phyloP scores from a whole-genome alignment of 2,329 filamentous ascomycete genomes.

The Pseudogymnoascus verrucosus region DNA sequence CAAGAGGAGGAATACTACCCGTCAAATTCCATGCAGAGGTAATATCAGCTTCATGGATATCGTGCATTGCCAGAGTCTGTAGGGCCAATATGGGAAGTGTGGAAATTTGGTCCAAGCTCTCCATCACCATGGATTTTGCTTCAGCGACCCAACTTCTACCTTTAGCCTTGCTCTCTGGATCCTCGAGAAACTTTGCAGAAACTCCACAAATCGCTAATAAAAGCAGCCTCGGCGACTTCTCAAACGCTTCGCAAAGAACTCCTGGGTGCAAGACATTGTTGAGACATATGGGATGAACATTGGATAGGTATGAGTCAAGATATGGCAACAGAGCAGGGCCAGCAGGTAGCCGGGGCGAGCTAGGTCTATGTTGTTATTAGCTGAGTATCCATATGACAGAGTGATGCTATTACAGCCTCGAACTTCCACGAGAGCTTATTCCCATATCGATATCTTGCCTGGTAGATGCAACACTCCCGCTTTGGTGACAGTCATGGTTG shows the following conservation, averaged over 20 bases:
- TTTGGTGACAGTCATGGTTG: neutral
- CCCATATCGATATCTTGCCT: neutral
- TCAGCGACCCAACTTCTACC: conserved; percentile 7
- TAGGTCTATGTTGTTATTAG: neutral
- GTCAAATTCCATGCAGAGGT: conserved; percentile 10
- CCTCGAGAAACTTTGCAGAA: conserved; percentile 8
- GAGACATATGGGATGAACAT: conserved; percentile 8
- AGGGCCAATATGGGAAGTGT: conserved; percentile 4
- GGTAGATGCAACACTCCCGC: neutral
- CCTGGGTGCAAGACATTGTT: conserved; percentile 9
- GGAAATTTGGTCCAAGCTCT: conserved; percentile 2
- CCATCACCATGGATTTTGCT: conserved; percentile 2
- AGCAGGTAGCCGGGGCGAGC: neutral
- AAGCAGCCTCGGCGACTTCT: neutral
- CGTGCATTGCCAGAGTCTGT: neutral
- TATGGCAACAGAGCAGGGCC: conserved; percentile 2
- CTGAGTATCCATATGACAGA: neutral
- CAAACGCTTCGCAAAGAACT: conserved; percentile 5
- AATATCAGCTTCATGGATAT: conserved; percentile 9
- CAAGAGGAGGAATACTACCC: neutral
- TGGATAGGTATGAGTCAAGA: conserved; percentile 8
- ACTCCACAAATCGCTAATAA: conserved; percentile 4
- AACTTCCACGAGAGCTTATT: neutral
- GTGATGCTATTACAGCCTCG: neutral
- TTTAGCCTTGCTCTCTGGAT: neutral